These are phyloP conservation scores for Fraxinus velutina DNA, from an alignment of 305 asterid species.

Conservation along the genomic window DNA sequence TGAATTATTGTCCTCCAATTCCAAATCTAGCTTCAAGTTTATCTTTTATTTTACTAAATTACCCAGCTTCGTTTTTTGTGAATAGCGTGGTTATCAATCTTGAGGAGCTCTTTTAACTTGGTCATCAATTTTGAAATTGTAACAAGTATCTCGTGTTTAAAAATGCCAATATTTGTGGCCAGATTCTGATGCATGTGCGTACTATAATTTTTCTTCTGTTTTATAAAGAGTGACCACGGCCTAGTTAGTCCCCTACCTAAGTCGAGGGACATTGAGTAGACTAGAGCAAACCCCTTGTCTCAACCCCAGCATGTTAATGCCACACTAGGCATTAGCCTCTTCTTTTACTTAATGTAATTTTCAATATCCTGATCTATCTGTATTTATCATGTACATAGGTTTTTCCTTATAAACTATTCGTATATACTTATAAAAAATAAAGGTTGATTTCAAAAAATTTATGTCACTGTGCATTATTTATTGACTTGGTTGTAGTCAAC, in stretches of 20 bases:
- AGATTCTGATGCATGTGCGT: background rate
- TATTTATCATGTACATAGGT: background rate
- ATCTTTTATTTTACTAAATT: background rate
- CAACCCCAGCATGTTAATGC: background rate
- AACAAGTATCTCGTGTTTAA: background rate
- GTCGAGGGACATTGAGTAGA: background rate
- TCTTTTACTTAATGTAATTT: background rate
- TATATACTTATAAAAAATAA: background rate
- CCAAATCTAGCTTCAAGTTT: background rate
- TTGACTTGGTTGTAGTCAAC: slow-evolving; percentile 5
- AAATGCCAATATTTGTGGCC: background rate
- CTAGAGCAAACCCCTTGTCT: background rate
- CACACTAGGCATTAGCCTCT: background rate
- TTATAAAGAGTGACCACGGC: background rate
- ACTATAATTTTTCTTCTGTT: background rate
- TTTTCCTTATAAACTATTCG: background rate
- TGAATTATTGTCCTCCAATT: background rate
- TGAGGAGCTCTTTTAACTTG: background rate
- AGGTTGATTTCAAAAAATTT: background rate
- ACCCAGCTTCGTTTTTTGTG: background rate
- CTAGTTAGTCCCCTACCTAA: background rate
- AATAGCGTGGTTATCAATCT: background rate
- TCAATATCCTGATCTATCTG: background rate
- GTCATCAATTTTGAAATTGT: background rate
- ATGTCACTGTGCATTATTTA: background rate